Conservation (phyloP, 148 eudicot species). For the Pharnaceum exiguum region DNA sequence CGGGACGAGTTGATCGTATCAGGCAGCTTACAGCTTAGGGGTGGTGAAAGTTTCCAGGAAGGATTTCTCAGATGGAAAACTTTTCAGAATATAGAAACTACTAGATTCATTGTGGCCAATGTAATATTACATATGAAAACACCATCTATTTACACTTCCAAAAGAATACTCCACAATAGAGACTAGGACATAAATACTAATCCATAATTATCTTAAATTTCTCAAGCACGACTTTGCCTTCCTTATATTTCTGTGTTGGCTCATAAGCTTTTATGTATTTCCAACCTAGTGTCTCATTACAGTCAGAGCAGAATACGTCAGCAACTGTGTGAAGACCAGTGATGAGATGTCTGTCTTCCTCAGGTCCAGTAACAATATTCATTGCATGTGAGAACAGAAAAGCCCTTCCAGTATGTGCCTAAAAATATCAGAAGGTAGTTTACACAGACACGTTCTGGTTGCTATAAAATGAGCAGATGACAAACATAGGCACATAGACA, state of each 20-base stretch:
- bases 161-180: constrained; percentile 3
- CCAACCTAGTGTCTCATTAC: constrained; percentile 48
- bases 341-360: constrained; percentile 37
- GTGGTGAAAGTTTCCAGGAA: background rate
- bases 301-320: constrained; percentile 43
- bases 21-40: no score
- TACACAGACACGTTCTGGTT: no score
- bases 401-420: constrained; percentile 44
- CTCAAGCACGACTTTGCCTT: constrained; percentile 41
- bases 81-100: background rate
- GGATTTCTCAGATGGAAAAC: background rate
- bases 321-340: constrained; percentile 59
- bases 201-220: constrained; percentile 40
- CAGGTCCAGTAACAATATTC: constrained; percentile 36
- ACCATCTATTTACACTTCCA: constrained; percentile 12
- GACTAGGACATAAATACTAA: background rate
- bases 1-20: no score
- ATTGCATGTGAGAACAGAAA: constrained; percentile 46
- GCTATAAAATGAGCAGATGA: no score
- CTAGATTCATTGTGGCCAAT: no score
- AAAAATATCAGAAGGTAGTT: background rate
- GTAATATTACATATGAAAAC: background rate
- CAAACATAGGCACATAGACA: background rate
- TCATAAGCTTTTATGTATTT: constrained; percentile 41
- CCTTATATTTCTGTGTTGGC: constrained; percentile 38